Evolutionary conservation across 2,329 filamentous ascomycete species (phyloP).

Genomic region (Aspergillus costaricaensis): DNA sequence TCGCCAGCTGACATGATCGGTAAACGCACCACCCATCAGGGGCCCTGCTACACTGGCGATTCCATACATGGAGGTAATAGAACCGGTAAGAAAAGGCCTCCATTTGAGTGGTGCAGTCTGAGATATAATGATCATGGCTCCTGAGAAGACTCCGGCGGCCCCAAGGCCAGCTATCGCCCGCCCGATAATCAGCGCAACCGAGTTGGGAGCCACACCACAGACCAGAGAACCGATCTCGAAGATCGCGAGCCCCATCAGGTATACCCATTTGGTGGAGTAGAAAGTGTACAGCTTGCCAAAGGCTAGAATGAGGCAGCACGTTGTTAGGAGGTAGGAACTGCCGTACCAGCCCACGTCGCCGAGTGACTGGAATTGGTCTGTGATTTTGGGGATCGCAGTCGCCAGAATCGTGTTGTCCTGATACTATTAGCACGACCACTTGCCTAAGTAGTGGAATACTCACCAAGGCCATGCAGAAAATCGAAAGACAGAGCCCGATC

Average conservation of each 20-base stretch:
- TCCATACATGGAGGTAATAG: conserved; percentile 47
- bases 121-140: conserved; percentile 43
- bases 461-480: conserved; percentile 16
- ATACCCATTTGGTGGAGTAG: conserved; percentile 48
- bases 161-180: conserved; percentile 47
- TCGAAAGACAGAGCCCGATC: conserved; percentile 5
- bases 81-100: conserved; percentile 43
- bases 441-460: background rate
- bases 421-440: background rate
- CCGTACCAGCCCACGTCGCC: conserved; percentile 54
- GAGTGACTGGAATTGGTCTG: conserved; percentile 50
- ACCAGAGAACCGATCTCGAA: conserved; percentile 48
- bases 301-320: conserved; percentile 44
- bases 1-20: conserved; percentile 29
- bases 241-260: conserved; percentile 40
- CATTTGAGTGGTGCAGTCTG: conserved; percentile 43
- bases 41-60: conserved; percentile 46
- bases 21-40: conserved; percentile 30
- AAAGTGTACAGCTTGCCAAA: conserved; percentile 49
- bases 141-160: conserved; percentile 41
- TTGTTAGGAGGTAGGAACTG: conserved; percentile 47
- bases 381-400: conserved; percentile 52
- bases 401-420: conserved; percentile 49
- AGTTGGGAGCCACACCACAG: conserved; percentile 42
- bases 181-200: conserved; percentile 42